Base-by-base conservation (phyloP, 169 alveolate species). In the Hammondia hammondi region DNA sequence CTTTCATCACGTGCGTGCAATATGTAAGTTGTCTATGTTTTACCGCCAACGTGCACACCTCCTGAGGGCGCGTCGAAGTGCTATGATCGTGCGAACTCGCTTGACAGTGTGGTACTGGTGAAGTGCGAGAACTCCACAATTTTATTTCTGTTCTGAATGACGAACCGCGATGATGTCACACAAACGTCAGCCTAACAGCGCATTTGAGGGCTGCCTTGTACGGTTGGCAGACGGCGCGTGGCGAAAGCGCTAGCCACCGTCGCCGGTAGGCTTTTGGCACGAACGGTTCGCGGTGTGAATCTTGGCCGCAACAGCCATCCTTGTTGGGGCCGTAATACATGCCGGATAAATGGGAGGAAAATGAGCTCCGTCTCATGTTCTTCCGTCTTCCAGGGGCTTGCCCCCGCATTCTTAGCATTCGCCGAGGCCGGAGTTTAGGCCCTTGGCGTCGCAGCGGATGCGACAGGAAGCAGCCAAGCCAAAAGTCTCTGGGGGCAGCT, bases 381-480 rank as follows among this genome's bases (percentile, higher is more conserved):
- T 37, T 73, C 52, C 85, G 24, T 6, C 17, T 37, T n/a, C 19
- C 10, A 17, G 32, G 85, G 52, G 24, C 6, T 73, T n/a, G 19
- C 52, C 85, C 85, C 46, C 46, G 85, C 85, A 32, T 32, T 73
- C 85, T 73, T 37, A 73, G 85, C 85, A 73, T n/a, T 73, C 85
- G 85, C 48, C 85, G 85, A n/a, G 85, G 85, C 19, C 52, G 52
- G 52, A 37, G 77, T 27, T 4, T 9, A 32, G 43, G 29, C 52
- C 85, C 85, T n/a, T 32, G 85, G 85, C 48, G 85, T 73, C 85
- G 85, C 85, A 73, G 85, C 85, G 48, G 85, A 32, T 32, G 85
- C 85, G 46, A 73, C 19, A 73, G 46, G 52, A 71, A 73, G 32
- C 12, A 67, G 32, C 43, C 85, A 4, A 6, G 43, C 48, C 85